Conservation (phyloP, 163 green algal species). For the Coccomyxa subellipsoidea region DNA sequence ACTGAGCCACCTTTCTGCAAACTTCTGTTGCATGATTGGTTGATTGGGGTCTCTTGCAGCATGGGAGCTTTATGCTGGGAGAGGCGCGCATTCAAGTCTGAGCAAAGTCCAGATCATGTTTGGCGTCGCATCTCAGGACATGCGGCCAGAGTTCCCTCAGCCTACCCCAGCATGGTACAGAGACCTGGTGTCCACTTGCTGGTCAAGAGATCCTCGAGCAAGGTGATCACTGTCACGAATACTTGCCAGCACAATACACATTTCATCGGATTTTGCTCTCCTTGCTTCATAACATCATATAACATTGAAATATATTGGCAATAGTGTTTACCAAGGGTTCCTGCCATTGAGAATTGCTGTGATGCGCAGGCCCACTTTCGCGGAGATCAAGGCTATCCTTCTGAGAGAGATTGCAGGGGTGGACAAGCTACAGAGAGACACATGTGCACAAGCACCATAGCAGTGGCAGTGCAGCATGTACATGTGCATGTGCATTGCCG, state of each 20-base stretch:
- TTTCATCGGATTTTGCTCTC: too few species aligned
- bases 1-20: too few species aligned
- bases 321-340: too few species aligned
- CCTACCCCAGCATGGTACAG: conserved; percentile 46
- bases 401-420: background rate
- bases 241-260: too few species aligned
- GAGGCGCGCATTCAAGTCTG: conserved; percentile 27
- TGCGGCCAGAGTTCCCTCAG: conserved; percentile 51
- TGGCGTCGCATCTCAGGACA: conserved; percentile 49
- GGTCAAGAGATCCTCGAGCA: conserved; percentile 2
- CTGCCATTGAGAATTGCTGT: too few species aligned
- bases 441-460: too few species aligned
- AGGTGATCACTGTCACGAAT: conserved; percentile 13
- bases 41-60: too few species aligned
- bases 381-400: background rate
- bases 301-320: too few species aligned
- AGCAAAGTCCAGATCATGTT: conserved; percentile 50
- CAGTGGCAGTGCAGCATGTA: too few species aligned
- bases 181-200: conserved; percentile 18
- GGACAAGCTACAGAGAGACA: too few species aligned
- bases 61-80: conserved; percentile 53
- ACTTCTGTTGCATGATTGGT: too few species aligned
- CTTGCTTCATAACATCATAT: background rate
- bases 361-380: conserved; percentile 9
- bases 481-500: too few species aligned